A percentile compares a stretch with the other conserved stretches of the same genome.
Evolutionary conservation across 768 basidiomycete species (phyloP).

Genomic region (Lentinula boryana): DNA sequence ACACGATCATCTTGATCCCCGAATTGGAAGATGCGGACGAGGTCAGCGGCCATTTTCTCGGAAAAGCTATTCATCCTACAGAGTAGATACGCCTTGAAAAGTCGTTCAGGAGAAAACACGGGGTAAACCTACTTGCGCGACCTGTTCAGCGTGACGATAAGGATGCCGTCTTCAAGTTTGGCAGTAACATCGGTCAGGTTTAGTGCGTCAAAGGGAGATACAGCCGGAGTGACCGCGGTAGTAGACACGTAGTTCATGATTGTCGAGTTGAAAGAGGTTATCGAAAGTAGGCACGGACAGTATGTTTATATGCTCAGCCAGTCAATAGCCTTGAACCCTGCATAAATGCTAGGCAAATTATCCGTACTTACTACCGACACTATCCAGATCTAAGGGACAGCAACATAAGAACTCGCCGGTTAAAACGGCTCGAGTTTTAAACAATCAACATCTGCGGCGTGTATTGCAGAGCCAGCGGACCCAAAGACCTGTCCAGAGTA

Average conservation of each 20-base stretch:
- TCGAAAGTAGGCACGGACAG: not conserved
- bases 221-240: not conserved
- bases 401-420: not conserved
- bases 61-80: slow-evolving; percentile 42
- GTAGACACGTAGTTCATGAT: not conserved
- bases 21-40: slow-evolving; percentile 37
- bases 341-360: not conserved
- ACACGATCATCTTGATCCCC: slow-evolving; percentile 49
- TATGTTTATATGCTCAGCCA: not conserved
- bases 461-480: not conserved
- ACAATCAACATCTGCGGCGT: not conserved
- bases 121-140: slow-evolving; percentile 33
- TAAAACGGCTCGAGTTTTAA: not conserved
- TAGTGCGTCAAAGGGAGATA: slow-evolving; percentile 19
- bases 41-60: slow-evolving; percentile 25
- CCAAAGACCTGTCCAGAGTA: not conserved
- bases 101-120: not conserved
- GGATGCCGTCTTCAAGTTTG: slow-evolving; percentile 35
- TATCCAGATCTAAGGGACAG: not conserved
- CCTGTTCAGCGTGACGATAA: slow-evolving; percentile 39
- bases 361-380: not conserved
- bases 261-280: not conserved
- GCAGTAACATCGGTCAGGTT: slow-evolving; percentile 37
- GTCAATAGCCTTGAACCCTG: not conserved
- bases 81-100: not conserved